These are phyloP conservation scores for Malus fusca DNA, from an alignment of 306 rosid species.

Conservation along the genomic window DNA sequence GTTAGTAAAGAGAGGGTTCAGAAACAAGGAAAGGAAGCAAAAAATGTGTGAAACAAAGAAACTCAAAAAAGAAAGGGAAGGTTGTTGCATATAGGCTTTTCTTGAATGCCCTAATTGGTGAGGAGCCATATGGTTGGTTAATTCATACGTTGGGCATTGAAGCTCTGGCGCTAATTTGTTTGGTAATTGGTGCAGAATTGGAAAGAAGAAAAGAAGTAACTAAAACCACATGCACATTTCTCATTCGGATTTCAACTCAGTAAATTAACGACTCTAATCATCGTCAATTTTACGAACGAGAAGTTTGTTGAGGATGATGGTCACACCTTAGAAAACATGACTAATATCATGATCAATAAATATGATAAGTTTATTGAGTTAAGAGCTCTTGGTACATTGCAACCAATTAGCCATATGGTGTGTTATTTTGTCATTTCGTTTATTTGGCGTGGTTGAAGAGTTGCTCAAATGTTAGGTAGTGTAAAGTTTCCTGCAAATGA, in stretches of 20 bases:
- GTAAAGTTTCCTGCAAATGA: slow-evolving; percentile 6
- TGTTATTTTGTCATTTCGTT: not conserved
- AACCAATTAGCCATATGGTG: too few relatives aligned
- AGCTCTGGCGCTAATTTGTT: not conserved
- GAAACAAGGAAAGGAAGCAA: slow-evolving; percentile 11
- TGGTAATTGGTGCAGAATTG: too few relatives aligned
- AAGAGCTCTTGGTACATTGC: not conserved
- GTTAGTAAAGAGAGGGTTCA: slow-evolving; percentile 10
- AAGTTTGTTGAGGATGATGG: too few relatives aligned
- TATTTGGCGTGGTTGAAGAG: slow-evolving; percentile 16
- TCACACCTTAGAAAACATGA: too few relatives aligned
- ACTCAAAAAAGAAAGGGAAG: slow-evolving; percentile 7
- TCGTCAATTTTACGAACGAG: too few relatives aligned
- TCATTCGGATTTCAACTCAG: too few relatives aligned
- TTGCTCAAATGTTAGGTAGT: slow-evolving; percentile 36
- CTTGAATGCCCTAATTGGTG: slow-evolving; percentile 30
- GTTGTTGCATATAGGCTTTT: slow-evolving; percentile 1
- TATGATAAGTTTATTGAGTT: not conserved
- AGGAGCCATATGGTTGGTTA: slow-evolving; percentile 17
- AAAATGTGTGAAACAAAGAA: slow-evolving; percentile 28
- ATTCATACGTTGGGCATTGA: slow-evolving; percentile 32
- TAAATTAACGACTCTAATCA: too few relatives aligned
- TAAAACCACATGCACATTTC: too few relatives aligned
- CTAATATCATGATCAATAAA: not conserved
- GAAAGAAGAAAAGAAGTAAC: too few relatives aligned